phyloP scores from a whole-genome alignment of 129 eudicot species.

The Artemisia argyi region DNA sequence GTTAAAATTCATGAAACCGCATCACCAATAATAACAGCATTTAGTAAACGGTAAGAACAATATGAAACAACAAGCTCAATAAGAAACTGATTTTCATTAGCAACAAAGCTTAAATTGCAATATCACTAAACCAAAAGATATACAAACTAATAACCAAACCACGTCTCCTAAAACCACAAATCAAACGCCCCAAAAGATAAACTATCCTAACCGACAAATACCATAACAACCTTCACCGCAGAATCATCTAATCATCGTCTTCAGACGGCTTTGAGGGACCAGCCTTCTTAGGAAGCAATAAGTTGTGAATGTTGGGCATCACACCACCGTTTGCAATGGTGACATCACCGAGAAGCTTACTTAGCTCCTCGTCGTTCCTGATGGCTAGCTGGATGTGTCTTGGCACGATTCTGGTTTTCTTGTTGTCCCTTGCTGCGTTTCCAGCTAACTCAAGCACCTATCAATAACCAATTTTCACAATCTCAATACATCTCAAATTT shows the following conservation, averaged over 20 bases:
- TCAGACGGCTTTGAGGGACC: conserved; percentile 29
- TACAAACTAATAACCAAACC: conserved; percentile 23
- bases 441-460: conserved; percentile 46
- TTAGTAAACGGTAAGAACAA: too few species aligned
- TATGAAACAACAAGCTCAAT: too few species aligned
- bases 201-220: neutral
- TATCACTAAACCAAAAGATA: conserved; percentile 15
- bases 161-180: neutral
- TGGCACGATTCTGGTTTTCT: conserved; percentile 41
- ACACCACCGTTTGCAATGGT: conserved; percentile 47
- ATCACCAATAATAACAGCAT: too few species aligned
- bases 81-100: conserved; percentile 10
- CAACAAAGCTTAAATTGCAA: conserved; percentile 9
- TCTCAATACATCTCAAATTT: too few species aligned
- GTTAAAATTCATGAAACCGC: too few species aligned
- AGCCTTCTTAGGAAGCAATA: conserved; percentile 38
- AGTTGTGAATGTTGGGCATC: conserved; percentile 41
- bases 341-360: conserved; percentile 41
- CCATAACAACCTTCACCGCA: neutral
- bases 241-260: conserved; percentile 21
- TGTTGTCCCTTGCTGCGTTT: conserved; percentile 43
- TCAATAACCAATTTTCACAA: conserved; percentile 15
- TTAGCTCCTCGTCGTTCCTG: conserved; percentile 42
- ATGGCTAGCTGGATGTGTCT: conserved; percentile 41
- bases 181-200: conserved; percentile 1